Percentiles rank a stretch among this genome's conserved stretches.
Evolutionary conservation across 805 yeast species (phyloP).

Genomic region (Ogataea pilisensis): DNA sequence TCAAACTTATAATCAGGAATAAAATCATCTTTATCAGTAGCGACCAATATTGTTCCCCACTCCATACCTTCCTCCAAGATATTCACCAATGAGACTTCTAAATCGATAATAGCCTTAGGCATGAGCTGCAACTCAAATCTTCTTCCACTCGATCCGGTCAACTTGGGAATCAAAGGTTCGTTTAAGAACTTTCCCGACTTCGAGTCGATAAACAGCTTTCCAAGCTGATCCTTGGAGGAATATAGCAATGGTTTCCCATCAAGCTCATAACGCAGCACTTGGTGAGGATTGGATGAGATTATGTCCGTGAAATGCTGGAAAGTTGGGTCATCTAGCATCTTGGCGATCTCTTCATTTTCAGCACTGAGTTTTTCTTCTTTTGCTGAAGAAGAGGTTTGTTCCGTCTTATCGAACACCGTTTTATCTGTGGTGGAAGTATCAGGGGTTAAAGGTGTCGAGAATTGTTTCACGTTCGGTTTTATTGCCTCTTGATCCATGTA

Average conservation of each 20-base stretch:
- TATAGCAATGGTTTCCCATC: slow-evolving; percentile 77
- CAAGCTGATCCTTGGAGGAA: slow-evolving; percentile 54
- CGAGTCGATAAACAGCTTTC: slow-evolving; percentile 35
- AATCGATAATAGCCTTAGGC: slow-evolving; percentile 87
- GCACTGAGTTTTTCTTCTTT: slow-evolving; percentile 29
- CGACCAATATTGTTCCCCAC: slow-evolving; percentile 92
- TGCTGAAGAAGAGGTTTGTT: slow-evolving; percentile 11
- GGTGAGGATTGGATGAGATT: slow-evolving; percentile 79
- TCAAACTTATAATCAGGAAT: slow-evolving; percentile 47
- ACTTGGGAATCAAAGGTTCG: slow-evolving; percentile 45
- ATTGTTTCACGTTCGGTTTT: slow-evolving; percentile 42
- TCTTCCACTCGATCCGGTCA: slow-evolving; percentile 28
- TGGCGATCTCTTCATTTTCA: slow-evolving; percentile 45
- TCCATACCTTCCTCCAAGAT: slow-evolving; percentile 76
- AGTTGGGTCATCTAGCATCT: slow-evolving; percentile 64
- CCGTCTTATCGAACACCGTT: not conserved
- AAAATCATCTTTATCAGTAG: slow-evolving; percentile 63
- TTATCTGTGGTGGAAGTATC: slow-evolving; percentile 6
- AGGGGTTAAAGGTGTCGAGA: slow-evolving; percentile 42
- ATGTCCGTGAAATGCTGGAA: slow-evolving; percentile 76
- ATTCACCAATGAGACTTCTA: slow-evolving; percentile 49
- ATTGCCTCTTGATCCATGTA: slow-evolving; percentile 71
- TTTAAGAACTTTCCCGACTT: slow-evolving; percentile 22
- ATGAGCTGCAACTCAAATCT: slow-evolving; percentile 84
- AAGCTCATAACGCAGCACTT: slow-evolving; percentile 79